Percentiles rank a stretch among this genome's conserved stretches.
Evolutionary conservation across 1,284 basidiomycete genomes (phyloP).

Genomic region (Lentinus polychrous): DNA sequence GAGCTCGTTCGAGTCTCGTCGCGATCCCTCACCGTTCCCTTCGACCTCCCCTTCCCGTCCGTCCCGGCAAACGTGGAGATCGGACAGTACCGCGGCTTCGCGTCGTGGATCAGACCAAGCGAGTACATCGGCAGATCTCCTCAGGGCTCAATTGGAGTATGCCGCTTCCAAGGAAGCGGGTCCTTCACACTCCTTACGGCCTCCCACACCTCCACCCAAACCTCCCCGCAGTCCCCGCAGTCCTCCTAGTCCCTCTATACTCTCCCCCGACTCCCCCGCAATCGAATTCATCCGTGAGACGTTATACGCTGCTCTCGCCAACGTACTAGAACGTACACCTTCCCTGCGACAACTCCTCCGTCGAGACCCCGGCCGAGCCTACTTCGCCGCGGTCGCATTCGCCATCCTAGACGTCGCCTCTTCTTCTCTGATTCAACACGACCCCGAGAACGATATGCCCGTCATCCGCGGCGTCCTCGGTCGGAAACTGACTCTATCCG

Average conservation of each 20-base stretch:
- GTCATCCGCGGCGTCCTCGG: conserved; percentile 54
- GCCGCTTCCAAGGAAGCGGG: neutral
- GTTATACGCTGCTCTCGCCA: conserved; percentile 69
- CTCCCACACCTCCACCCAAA: conserved; percentile 3
- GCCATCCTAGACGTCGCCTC: conserved; percentile 65
- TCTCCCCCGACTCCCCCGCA: conserved; percentile 49
- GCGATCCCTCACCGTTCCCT: conserved; percentile 15
- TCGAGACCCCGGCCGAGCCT: conserved; percentile 61
- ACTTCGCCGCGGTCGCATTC: conserved; percentile 68
- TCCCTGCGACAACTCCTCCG: conserved; percentile 47
- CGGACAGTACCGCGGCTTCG: conserved; percentile 11
- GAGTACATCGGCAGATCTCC: no score
- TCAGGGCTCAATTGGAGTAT: neutral
- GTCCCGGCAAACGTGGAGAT: conserved; percentile 16
- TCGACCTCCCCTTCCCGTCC: conserved; percentile 12
- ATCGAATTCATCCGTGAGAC: conserved; percentile 77
- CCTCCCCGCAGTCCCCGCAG: neutral
- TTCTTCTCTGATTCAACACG: conserved; percentile 22
- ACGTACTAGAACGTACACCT: conserved; percentile 50
- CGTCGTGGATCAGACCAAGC: conserved; percentile 5
- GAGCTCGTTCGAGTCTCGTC: conserved; percentile 9
- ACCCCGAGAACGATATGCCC: conserved; percentile 28
- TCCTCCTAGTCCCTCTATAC: conserved; percentile 32
- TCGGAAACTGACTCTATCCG: conserved; percentile 37
- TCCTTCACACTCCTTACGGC: neutral